phyloP scores from a whole-genome alignment of 73 alveolate species.

The Paramecium caudatum region DNA sequence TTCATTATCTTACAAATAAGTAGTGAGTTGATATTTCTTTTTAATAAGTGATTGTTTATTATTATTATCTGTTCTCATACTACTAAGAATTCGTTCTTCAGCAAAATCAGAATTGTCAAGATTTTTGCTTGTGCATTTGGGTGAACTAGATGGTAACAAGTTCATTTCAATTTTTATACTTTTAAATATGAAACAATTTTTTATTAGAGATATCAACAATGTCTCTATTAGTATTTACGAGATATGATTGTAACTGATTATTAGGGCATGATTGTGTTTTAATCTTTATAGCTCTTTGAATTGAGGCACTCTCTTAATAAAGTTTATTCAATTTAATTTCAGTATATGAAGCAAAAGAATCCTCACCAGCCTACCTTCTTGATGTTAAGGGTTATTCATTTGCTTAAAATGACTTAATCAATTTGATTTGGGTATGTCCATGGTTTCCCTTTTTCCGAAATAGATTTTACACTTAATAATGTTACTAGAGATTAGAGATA shows the following conservation, averaged over 20 bases:
- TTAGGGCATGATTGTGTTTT: not conserved
- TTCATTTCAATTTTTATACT: slow-evolving; percentile 7
- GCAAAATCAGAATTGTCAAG: not conserved
- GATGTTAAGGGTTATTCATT: slow-evolving; percentile 16
- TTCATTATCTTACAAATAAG: not conserved
- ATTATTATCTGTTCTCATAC: slow-evolving; percentile 23
- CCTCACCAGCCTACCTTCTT: slow-evolving; percentile 16
- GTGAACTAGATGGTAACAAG: slow-evolving; percentile 8
- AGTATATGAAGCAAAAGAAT: slow-evolving; percentile 62
- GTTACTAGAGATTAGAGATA: not conserved
- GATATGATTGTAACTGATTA: not conserved
- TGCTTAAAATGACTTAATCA: slow-evolving; percentile 9
- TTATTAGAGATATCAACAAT: slow-evolving; percentile 61
- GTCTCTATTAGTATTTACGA: slow-evolving; percentile 52
- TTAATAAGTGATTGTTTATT: not conserved
- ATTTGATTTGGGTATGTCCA: slow-evolving; percentile 32
- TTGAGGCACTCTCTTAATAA: not conserved
- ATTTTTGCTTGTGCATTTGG: slow-evolving; percentile 5
- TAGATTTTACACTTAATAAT: slow-evolving; percentile 45
- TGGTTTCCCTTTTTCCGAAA: not conserved
- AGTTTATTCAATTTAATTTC: slow-evolving; percentile 41
- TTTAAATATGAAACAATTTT: slow-evolving; percentile 39
- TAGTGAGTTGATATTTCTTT: not conserved
- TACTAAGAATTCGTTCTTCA: slow-evolving; percentile 23
- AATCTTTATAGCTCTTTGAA: not conserved